These are phyloP conservation scores for Verticillium longisporum DNA, from an alignment of 2,329 filamentous ascomycete species.

Conservation along the genomic window DNA sequence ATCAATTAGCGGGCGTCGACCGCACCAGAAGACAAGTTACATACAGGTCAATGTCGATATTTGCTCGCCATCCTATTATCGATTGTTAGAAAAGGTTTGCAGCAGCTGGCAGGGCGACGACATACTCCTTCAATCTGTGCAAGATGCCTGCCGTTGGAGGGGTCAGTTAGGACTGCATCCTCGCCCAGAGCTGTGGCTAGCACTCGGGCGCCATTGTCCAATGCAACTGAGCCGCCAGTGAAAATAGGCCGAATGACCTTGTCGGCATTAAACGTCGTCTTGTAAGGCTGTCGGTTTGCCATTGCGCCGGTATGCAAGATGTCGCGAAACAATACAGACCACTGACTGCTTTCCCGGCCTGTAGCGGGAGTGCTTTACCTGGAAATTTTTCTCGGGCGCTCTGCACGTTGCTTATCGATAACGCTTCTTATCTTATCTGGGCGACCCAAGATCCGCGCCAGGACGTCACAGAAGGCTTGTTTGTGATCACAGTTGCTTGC, in stretches of 20 bases:
- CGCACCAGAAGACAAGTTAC: background rate
- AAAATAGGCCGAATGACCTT: slow-evolving; percentile 88
- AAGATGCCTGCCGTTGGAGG: slow-evolving; percentile 75
- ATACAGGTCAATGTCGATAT: slow-evolving; percentile 53
- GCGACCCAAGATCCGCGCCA: background rate
- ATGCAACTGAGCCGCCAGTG: slow-evolving; percentile 79
- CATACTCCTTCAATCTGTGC: slow-evolving; percentile 79
- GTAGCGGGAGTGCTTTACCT: background rate
- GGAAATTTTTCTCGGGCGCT: slow-evolving; percentile 1
- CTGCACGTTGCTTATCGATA: slow-evolving; percentile 1
- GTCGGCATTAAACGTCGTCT: slow-evolving; percentile 83
- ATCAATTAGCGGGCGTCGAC: slow-evolving; percentile 9
- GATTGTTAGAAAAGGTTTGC: slow-evolving; percentile 14
- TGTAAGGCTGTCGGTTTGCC: slow-evolving; percentile 58
- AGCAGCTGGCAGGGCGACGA: slow-evolving; percentile 9
- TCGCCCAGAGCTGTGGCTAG: slow-evolving; percentile 88
- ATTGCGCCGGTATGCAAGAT: slow-evolving; percentile 28
- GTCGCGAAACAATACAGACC: slow-evolving; percentile 2
- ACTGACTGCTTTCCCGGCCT: background rate
- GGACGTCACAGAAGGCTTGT: background rate
- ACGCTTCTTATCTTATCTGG: background rate
- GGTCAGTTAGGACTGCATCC: slow-evolving; percentile 80
- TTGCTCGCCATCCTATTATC: slow-evolving; percentile 62
- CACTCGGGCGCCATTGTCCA: slow-evolving; percentile 74
- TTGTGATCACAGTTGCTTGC: background rate